Evolutionary conservation across 805 yeast genomes (phyloP), one percentile per base, ranked within the genome.

Genomic region (Kuraishia hungarica): DNA sequence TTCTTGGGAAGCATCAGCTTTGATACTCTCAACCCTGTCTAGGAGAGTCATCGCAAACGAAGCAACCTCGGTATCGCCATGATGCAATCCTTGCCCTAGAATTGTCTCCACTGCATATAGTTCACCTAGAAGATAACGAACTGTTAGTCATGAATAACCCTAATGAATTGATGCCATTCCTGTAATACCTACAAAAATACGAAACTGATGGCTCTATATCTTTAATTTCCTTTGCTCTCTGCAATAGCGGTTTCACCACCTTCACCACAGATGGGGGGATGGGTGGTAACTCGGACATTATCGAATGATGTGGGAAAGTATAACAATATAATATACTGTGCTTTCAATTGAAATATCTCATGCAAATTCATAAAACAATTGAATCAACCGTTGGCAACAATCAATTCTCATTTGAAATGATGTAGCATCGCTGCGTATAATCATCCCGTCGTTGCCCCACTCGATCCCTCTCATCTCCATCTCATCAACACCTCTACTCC

Each of bases 41-140:
- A 93, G 70, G 50, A 94, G 70, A 2, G 66, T 63, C 51, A 85
- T 71, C 0, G 93, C 89, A 60, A 80, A 81, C 1, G 61, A 62
- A 15, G 89, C 89, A 28, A 80, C 79, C 15, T 78, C 86, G 7
- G 74, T 70, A 57, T 80, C 79, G 1, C 72, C 61, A 22, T 79
- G 71, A 63, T 91, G 97, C 21, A 84, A 71, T 55, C 82, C 79
- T 49, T 78, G 68, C 43, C 75, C 75, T 21, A 93, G 71, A 2
- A 93, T 83, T 61, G 81, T 74, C 67, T 92, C 93, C 2, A 88
- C 84, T 0, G 91, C 88, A 64, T 86, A 85, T 52, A 86, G 65
- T 58, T 74, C 66, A 63, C 59, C 62, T 56, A 39, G 26, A 19
- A 11, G 35, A 46, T 8, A 35, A 35, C 29, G 10, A 26, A 26